Base-by-base conservation (phyloP, 768 basidiomycete genomes). In the Suillus lakei region DNA sequence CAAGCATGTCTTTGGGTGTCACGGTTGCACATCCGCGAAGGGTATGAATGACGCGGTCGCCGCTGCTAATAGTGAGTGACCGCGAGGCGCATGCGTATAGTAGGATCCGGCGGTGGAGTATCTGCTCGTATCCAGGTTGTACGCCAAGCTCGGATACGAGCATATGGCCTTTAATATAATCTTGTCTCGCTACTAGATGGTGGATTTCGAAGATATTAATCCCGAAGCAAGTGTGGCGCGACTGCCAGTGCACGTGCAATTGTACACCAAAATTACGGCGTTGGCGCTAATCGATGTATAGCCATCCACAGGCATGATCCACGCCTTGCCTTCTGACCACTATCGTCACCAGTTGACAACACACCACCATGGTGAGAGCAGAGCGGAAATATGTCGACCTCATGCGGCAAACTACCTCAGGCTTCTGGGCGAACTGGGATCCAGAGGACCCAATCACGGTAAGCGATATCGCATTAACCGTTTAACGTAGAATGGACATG, bases 401-500 rank as follows among this genome's bases (percentile, higher is more conserved):
- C 21, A 75, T 80, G 51, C 71, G 36, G 1, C 50, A 63, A 0
- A 64, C 50, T 4, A 73, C 75, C 23, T 73, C 73, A 2, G 51
- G 30, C 5, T 79, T 76, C 64, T 81, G 76, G 76, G 77, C 68
- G 51, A 80, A 74, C 67, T 81, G 77, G 78, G 74, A 80, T 23
- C 80, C 79, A 0, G 75, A 76, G 50, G 70, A 70, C 44, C 72
- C 71, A 16, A 66, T 81, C 50, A 64, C 73, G 70, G 79, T 78
- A 15, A 60, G 70, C 67, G 30, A 32, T 13, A 34, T 54, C 53
- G 30, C 53, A 12, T 34, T 38, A n/a, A n/a, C n/a, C n/a, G n/a
- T n/a, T n/a, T n/a, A 39, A 23, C 10, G 41, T 60, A 9, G 21
- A 18, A 32, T 13, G 44, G 53, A n/a, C 60, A 61, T 12, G 23